Base-by-base conservation (phyloP, 768 basidiomycete genomes). In the Rhodotorula babjevae region DNA sequence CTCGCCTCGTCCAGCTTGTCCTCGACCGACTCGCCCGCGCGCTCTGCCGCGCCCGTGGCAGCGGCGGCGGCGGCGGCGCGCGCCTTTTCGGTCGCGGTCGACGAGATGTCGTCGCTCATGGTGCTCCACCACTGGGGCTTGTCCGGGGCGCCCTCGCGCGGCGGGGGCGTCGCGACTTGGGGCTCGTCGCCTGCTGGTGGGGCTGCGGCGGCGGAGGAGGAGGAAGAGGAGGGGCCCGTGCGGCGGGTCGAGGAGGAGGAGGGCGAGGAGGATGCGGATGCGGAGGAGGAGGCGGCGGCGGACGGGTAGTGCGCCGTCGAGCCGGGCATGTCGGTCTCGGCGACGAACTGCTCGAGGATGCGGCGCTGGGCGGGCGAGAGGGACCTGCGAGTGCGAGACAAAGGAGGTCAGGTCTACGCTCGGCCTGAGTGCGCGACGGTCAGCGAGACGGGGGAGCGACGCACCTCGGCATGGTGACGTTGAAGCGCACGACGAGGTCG, bases 391-490 rank as follows among this genome's bases (percentile, higher is more conserved):
- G 21, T n/a, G 49, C 33, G 58, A 46, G 25, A 44, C 33, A 53
- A 46, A 25, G 10, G 57, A 3, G 69, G 62, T 65, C 60, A 46
- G 29, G 46, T 12, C 27, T 1, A 2, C 7, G 8, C 6, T 21
- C 36, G 36, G 4, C 36, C 36, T 9, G 36, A 4, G 36, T 19
- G 23, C 4, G 50, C 12, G 36, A 55, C 44, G 44, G 19, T 11
- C 46, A 40, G 15, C 53, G 55, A 47, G 25, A 42, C 27, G n/a
- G 36, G 49, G 49, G 52, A 42, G 8, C 29, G 36, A 82, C 88
- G 82, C 78, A 93, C 96, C 94, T 89, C 40, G 96, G 96, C 74
- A 99, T 85, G 77, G 90, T 86, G 49, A 98, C 85, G 49, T 85
- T 86, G 83, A 98, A 98, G 55, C 87, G 86, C 65, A 99, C 91